Evolutionary conservation across 176 grass and related monocot species (phyloP).

Genomic region (Oryza officinalis): DNA sequence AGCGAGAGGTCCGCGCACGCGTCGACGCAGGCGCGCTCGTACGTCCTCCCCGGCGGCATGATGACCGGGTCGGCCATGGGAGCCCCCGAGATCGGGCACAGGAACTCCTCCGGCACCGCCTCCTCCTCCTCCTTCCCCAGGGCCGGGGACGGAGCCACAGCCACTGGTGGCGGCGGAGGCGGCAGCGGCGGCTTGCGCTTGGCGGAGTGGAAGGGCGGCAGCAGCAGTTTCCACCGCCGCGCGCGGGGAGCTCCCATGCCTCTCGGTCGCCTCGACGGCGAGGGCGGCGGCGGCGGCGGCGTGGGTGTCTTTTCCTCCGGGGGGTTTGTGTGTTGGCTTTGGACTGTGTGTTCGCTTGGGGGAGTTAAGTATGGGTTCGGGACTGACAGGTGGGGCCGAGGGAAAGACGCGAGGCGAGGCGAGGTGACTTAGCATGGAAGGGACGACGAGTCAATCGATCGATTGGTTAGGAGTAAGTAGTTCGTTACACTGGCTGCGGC

Average conservation of each 20-base stretch:
- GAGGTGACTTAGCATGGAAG: constrained; percentile 49
- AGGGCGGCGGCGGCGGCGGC: neutral
- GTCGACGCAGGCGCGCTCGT: constrained; percentile 56
- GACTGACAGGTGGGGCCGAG: neutral
- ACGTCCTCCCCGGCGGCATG: constrained; percentile 56
- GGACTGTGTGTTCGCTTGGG: neutral
- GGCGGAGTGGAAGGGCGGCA: neutral
- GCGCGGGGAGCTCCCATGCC: constrained; percentile 44
- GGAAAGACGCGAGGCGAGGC: too few species aligned
- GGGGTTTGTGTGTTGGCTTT: constrained; percentile 15
- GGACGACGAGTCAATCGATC: neutral
- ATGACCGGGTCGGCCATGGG: constrained; percentile 75
- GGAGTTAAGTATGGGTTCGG: neutral
- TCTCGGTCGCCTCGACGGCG: neutral
- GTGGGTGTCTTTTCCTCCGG: constrained; percentile 1
- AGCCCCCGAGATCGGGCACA: constrained; percentile 53
- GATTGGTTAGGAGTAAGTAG: too few species aligned
- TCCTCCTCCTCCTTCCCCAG: neutral
- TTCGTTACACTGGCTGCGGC: too few species aligned
- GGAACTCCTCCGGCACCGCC: constrained; percentile 39
- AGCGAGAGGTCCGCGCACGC: constrained; percentile 55
- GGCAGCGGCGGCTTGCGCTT: neutral
- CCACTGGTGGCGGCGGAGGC: neutral
- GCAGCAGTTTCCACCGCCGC: constrained; percentile 50
- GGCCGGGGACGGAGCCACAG: neutral